A percentile compares a stretch with the other conserved stretches of the same genome.
Evolutionary conservation across 768 basidiomycete genomes (phyloP).

Genomic region (Auriculariales sp.): DNA sequence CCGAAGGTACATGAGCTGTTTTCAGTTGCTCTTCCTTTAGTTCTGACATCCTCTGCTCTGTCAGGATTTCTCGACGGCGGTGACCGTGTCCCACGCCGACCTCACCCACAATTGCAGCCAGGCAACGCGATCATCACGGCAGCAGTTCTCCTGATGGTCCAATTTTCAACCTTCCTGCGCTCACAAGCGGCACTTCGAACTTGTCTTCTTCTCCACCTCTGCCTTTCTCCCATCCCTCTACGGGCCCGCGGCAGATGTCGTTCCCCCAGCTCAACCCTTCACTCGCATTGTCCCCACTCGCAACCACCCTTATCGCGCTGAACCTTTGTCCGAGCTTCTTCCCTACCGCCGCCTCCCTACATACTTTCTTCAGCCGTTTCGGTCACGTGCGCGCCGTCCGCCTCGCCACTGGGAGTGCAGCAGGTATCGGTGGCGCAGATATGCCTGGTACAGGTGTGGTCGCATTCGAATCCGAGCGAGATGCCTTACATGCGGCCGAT

Average conservation of each 20-base stretch:
- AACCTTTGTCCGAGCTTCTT: slow-evolving; percentile 3
- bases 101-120: too few species aligned
- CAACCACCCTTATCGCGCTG: slow-evolving; percentile 11
- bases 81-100: slow-evolving; percentile 8
- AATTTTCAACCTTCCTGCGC: too few species aligned
- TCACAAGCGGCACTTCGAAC: too few species aligned
- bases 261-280: too few species aligned
- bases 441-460: background rate
- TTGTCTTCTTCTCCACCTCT: too few species aligned
- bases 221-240: too few species aligned
- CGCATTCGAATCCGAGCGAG: background rate
- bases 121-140: too few species aligned
- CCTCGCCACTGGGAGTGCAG: background rate
- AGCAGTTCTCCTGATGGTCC: too few species aligned
- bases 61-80: slow-evolving; percentile 7
- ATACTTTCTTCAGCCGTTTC: slow-evolving; percentile 1
- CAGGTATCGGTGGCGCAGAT: too few species aligned
- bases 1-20: background rate
- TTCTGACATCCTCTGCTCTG: background rate
- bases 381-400: slow-evolving; percentile 1
- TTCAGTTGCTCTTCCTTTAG: background rate
- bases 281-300: slow-evolving; percentile 7
- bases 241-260: too few species aligned
- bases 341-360: background rate
- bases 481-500: background rate